phyloP scores from a whole-genome alignment of 306 rosid species.

The Boehmeria nivea region DNA sequence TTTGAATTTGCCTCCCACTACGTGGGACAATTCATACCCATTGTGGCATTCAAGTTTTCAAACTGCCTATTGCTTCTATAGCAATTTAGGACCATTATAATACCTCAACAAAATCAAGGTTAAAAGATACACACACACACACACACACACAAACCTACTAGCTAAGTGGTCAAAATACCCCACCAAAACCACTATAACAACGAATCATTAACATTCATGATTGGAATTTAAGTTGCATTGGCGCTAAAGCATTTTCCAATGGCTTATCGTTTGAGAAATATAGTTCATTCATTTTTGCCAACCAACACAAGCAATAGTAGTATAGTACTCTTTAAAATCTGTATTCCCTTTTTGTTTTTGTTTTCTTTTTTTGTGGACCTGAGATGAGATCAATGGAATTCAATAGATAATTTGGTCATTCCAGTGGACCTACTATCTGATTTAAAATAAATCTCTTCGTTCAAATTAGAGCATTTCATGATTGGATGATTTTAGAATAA shows the following conservation, averaged over 20 bases:
- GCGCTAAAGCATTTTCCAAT: conserved; percentile 16
- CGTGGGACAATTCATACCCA: conserved; percentile 12
- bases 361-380: background rate
- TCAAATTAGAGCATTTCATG: background rate
- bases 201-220: conserved; percentile 9
- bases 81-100: conserved; percentile 4
- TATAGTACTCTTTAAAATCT: too few species aligned
- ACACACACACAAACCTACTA: too few species aligned
- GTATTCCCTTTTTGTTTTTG: too few species aligned
- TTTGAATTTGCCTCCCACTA: conserved; percentile 20
- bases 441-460: background rate
- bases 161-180: conserved; percentile 6
- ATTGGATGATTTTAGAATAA: background rate
- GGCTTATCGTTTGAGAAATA: background rate
- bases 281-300: conserved; percentile 2
- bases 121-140: too few species aligned
- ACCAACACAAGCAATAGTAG: conserved; percentile 5
- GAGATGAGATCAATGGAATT: background rate
- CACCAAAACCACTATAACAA: conserved; percentile 4
- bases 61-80: conserved; percentile 17
- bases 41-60: background rate
- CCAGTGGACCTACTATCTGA: too few species aligned
- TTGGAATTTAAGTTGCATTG: conserved; percentile 12
- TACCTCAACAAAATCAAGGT: conserved; percentile 10
- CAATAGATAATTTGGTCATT: too few species aligned